phyloP scores from a whole-genome alignment of 192 early-diverging fungal genomes.

The Backusella tuberculispora region DNA sequence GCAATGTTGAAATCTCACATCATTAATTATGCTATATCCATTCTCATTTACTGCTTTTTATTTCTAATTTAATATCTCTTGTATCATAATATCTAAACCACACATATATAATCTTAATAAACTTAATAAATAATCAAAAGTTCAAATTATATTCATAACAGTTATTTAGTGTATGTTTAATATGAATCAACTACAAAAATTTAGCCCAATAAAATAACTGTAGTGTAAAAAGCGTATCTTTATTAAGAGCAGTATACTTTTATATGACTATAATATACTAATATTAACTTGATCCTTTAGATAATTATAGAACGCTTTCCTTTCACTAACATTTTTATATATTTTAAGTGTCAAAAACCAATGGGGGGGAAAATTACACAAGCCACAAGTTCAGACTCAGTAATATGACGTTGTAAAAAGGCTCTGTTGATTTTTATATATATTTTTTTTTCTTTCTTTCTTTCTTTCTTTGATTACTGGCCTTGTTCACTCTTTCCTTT shows the following conservation, averaged over 20 bases:
- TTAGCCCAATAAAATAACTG: too few relatives aligned
- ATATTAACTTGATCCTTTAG: too few relatives aligned
- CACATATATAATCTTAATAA: neutral
- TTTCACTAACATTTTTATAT: too few relatives aligned
- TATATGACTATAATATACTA: too few relatives aligned
- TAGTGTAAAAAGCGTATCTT: too few relatives aligned
- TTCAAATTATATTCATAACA: too few relatives aligned
- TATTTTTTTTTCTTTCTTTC: neutral
- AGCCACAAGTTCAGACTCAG: constrained; percentile 13
- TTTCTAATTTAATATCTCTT: too few relatives aligned
- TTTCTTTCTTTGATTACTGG: neutral
- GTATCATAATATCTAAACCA: neutral
- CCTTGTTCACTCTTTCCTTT: neutral
- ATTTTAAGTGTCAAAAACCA: neutral
- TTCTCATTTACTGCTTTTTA: too few relatives aligned
- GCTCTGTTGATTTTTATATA: neutral
- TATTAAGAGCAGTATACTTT: too few relatives aligned
- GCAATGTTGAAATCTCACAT: neutral
- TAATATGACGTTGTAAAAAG: constrained; percentile 13
- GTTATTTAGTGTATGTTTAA: too few relatives aligned
- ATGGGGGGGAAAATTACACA: neutral
- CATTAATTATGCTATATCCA: constrained; percentile 1
- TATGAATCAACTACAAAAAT: too few relatives aligned
- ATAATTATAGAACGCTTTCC: too few relatives aligned
- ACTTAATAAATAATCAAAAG: neutral